Percentiles rank a stretch among this genome's conserved stretches.
Evolutionary conservation across 2,329 filamentous ascomycete species (phyloP).

Genomic region (Didymella keratinophila): DNA sequence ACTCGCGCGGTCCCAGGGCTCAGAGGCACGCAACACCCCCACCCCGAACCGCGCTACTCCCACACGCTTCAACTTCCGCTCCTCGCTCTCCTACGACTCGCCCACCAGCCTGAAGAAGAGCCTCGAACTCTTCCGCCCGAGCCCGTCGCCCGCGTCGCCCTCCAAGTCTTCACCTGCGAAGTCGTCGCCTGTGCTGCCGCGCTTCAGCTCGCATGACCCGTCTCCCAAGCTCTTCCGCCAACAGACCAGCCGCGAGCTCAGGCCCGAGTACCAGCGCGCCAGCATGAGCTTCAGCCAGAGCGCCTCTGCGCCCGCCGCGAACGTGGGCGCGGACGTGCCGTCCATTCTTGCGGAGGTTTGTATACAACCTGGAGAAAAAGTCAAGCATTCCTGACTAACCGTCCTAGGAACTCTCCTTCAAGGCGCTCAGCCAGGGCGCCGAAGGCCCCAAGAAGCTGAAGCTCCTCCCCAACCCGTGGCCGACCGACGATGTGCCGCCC

Average conservation of each 20-base stretch:
- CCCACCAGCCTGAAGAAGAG: conserved; percentile 21
- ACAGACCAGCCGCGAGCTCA: conserved; percentile 38
- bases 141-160: conserved; percentile 31
- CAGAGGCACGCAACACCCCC: conserved; percentile 21
- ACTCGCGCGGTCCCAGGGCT: conserved; percentile 19
- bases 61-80: conserved; percentile 4
- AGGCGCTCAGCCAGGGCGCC: conserved; percentile 62
- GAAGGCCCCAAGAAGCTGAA: conserved; percentile 83
- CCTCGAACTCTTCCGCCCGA: conserved; percentile 36
- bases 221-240: conserved; percentile 30
- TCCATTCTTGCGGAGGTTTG: conserved; percentile 84
- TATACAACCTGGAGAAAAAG: neutral
- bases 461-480: conserved; percentile 80
- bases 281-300: conserved; percentile 69
- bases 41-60: conserved; percentile 18
- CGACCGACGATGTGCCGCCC: conserved; percentile 70
- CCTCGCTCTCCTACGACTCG: conserved; percentile 11
- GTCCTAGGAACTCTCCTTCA: conserved; percentile 76
- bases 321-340: conserved; percentile 71
- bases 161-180: conserved; percentile 25
- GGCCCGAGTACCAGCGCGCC: conserved; percentile 37
- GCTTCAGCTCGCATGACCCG: conserved; percentile 40
- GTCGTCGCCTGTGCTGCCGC: conserved; percentile 24
- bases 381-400: conserved; percentile 20
- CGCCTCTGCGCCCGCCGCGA: conserved; percentile 51